Evolutionary conservation across 805 yeast species (phyloP), one percentile per base, ranked within the genome.

Genomic region (Pichia deserticola): DNA sequence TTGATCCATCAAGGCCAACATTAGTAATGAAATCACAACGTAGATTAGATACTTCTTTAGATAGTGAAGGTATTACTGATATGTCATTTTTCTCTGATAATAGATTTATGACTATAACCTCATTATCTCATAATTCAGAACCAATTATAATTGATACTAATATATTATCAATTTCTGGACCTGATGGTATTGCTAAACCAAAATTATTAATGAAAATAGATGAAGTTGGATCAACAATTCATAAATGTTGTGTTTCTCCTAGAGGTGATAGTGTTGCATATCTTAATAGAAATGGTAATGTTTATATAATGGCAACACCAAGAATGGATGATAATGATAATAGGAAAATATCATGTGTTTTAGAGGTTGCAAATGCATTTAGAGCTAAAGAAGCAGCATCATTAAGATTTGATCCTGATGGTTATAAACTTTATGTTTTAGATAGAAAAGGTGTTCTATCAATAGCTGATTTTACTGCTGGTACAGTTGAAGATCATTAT

Each of bases 51-150:
- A 78, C 84, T 0, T 77, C 84, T 0, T 65, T 85, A 56, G 95
- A 87, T 53, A 80, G 87, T 50, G 97, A 90, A 62, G 97, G 97
- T 2, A 87, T 92, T 37, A 92, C 98, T 0, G 86, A 82, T 54
- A 67, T 87, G 7, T 76, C 77, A 49, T 85, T 89, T 62, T 82
- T 84, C 63, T 88, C 89, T 0, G 82, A 80, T 39, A 79, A 81
- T 54, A 66, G 78, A 51, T 66, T 75, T 40, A 75, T 82, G 78
- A 61, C 75, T 0, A 57, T 70, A 11, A 74, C 84, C 0, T 75
- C 86, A 1, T 79, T 78, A 5, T 83, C 89, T 7, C 78, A 79
- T 47, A 76, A 78, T 54, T 75, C 86, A 2, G 79, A 83, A 3
- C 88, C 89, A 0, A 80, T 84, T 42, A 72, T 84, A 7, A 72